Base-by-base conservation (phyloP, 2,329 filamentous ascomycete species). In the Penicillium fuscoglaucum region DNA sequence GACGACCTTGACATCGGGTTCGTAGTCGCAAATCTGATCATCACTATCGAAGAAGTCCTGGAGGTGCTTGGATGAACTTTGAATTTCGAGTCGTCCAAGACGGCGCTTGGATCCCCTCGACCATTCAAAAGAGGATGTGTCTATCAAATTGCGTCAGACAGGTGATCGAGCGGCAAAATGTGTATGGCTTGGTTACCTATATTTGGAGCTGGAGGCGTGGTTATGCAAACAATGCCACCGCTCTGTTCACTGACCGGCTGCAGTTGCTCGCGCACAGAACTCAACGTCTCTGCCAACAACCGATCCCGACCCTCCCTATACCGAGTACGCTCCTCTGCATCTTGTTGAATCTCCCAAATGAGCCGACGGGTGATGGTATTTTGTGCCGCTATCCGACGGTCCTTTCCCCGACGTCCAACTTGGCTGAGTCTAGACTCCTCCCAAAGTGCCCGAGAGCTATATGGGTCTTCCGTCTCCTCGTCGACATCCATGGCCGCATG, bases 281-380 rank as follows among this genome's bases (percentile, higher is more conserved):
- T 60, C 28, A 72, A 46, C 60, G 72, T 66, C 24, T 70, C 60
- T 21, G 63, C 57, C 41, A 76, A 59, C 17, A 73, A 65, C 17
- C 60, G 54, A 13, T 69, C 66, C 43, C 70, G 63, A 4, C 68
- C 67, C 19, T 66, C 52, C 35, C 61, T 61, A 51, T 75, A 64
- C 17, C 62, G 62, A 26, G 54, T 55, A n/a, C 73, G 69, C 28
- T 70, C 62, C 8, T 66, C 67, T 6, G 67, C 69, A 52, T 74
- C 68, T 37, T 71, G 66, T 54, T 74, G 72, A 9, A 74, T 73
- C 28, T 74, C 73, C 71, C 72, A 76, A 21, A 76, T 73, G 26
- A 76, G 53, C 26, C 72, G 72, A 12, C 72, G 70, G 3, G 70
- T 73, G 33, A 74, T 65, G 19, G 73, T 72, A 26, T 72, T 75